Base-by-base conservation (phyloP, 257 asterid species). In the Scutellaria barbata region DNA sequence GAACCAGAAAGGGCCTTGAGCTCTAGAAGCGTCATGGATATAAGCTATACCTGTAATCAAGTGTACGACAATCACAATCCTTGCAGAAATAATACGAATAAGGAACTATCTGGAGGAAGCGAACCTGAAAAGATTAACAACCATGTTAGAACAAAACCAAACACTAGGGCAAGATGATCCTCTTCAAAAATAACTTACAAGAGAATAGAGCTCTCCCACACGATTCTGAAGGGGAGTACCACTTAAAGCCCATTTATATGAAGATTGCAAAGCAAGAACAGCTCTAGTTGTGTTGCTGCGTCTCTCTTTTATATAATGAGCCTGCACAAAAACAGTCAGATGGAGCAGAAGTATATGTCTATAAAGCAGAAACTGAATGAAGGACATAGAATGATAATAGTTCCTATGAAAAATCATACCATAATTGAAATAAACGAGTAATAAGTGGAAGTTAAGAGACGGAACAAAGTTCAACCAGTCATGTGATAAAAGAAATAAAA, bases 141-240 rank as follows among this genome's bases (percentile, higher is more conserved):
- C 20, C 40, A 20, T 17, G 52, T 82, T 25, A 82, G 77, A 45
- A 45, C 53, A 18, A 68, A 47, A 47, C 67, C 58, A 20, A 65
- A 78, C 17, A 9, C 41, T 17, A 47, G 68, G 63, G 52, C 68
- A 79, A 56, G 46, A 50, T 60, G 67, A 61, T 17, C 33, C 66
- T 12, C 63, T 71, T 72, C 54, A 70, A 54, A 50, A 62, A 47
- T 20, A 57, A 85, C 98, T 85, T 81, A 94, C 98, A 72, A 94
- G 98, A 51, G 98, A 94, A 86, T 94, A 94, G 68, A 94, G 86
- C 85, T 94, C 98, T 64, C 98, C 97, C 75, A 94, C 97, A 76
- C 92, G 95, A 77, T 94, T 94, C 85, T 94, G 98, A 72, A 94
- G 96, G 52, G 98, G 98, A 48, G 98, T 94, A 75, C 98, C 98